Evolutionary conservation across 2,329 filamentous ascomycete species (phyloP), one percentile per base, ranked within the genome.

Genomic region (Aspergillus candidus): DNA sequence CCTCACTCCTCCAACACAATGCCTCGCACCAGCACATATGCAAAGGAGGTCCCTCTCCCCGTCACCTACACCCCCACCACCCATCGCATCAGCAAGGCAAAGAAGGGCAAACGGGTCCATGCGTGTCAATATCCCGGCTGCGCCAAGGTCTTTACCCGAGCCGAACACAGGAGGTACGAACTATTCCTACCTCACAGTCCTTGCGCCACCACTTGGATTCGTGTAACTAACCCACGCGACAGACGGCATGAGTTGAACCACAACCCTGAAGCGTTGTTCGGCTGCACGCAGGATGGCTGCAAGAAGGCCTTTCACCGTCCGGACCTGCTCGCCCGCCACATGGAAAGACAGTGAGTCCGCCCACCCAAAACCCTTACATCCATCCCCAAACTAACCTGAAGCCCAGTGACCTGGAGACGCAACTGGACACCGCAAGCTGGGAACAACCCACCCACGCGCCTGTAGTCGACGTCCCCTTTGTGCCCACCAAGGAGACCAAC

Each of bases 61-160:
- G 57, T 72, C 38, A 68, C 68, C 43, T 74, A 72, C 46, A 75
- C 72, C 22, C 72, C 72, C 15, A 74, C 71, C 14, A 74, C 72
- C 31, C 68, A 68, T 51, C 68, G 72, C 40, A 67, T 74, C 51
- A 75, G 72, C 60, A 75, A 74, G 55, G 72, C 72, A 11, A 75
- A 73, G 60, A 75, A 75, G 56, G 72, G 72, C 27, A 74, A 74
- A 56, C 68, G 71, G 40, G 72, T 75, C 11, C 72, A 75, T 52
- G 65, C 65, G 7, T 75, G 72, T 52, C 64, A 72, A 45, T 71
- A 61, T 47, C 68, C 69, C 12, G 70, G 71, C 32, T 75, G 72
- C 53, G 63, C 62, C 48, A 75, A 75, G 65, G 66, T 74, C 43
- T 75, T 74, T 49, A 74, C 72, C 18, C 66, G 72, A 57, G 72